phyloP scores from a whole-genome alignment of 441 rosid species.

The Sinapis alba region DNA sequence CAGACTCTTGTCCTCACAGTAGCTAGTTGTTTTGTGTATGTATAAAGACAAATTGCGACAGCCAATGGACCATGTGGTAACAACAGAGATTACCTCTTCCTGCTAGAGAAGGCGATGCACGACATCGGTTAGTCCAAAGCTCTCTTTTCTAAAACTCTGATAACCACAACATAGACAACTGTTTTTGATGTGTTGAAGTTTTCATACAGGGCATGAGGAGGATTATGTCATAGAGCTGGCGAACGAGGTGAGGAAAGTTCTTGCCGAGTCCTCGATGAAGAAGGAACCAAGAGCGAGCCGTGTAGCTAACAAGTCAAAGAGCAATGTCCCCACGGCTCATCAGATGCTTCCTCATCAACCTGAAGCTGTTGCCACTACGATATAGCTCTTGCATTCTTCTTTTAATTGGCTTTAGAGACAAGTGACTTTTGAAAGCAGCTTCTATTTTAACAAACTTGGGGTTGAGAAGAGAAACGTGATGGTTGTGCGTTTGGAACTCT shows the following conservation, averaged over 20 bases:
- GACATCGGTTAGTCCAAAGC: conserved; percentile 62
- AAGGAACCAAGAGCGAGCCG: conserved; percentile 44
- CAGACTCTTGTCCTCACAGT: background rate
- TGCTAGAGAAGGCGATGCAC: conserved; percentile 85
- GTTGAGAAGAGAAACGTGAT: conserved; percentile 2
- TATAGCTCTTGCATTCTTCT: conserved; percentile 30
- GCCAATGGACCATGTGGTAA: conserved; percentile 96
- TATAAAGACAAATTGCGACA: conserved; percentile 81
- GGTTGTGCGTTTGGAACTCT: conserved; percentile 12
- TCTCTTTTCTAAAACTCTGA: background rate
- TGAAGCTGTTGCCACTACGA: conserved; percentile 65
- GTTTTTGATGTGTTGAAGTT: background rate
- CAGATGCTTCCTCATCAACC: conserved; percentile 51
- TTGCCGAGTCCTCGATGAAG: conserved; percentile 33
- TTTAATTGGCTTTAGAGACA: conserved; percentile 26
- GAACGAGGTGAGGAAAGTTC: conserved; percentile 82
- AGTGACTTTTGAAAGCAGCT: conserved; percentile 10
- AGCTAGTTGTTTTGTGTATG: background rate
- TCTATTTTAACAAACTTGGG: conserved; percentile 1
- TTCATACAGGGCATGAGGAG: conserved; percentile 74
- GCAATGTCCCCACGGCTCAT: conserved; percentile 45
- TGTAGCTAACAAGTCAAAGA: conserved; percentile 42
- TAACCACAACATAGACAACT: background rate
- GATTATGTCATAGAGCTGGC: conserved; percentile 84
- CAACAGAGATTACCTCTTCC: conserved; percentile 89